Base-by-base conservation (phyloP, 176 grass and related monocot species). In the Neostapfia colusana region DNA sequence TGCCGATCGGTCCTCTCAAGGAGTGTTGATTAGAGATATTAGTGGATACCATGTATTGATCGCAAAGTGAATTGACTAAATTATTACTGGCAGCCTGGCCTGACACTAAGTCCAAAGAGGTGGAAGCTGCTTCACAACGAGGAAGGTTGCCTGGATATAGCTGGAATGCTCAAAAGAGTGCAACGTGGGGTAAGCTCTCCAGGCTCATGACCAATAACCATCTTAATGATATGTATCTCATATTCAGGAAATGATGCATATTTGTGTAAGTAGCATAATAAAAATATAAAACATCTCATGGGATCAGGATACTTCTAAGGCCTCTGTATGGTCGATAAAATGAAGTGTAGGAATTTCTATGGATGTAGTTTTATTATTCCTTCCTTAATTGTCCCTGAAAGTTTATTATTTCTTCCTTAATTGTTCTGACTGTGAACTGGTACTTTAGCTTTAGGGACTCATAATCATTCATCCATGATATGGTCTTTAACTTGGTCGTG, bases 91-190 rank as follows among this genome's bases (percentile, higher is more conserved):
- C 81, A 98, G 95, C 91, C 89, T 84, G 85, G 91, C 37, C 90
- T 83, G 55, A 98, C 95, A 12, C 77, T 98, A 17, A 94, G 95
- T 73, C 82, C 86, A 42, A 98, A 62, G 84, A 79, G 91, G 86
- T 98, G 95, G 95, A 84, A 90, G 67, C 73, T 93, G 48, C 93
- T 93, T 24, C 87, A 90, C 71, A 92, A 88, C 15, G 89, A 89
- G 74, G 95, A 94, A 65, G 95, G 95, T 35, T 41, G 55, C 45
- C 67, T 98, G 37, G 91, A 98, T 45, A 86, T 88, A 70, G 84
- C 89, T 56, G 81, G 80, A 58, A 86, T 94, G 50, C 78, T 98
- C 80, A 89, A 66, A 79, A 81, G 89, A 69, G 90, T 98, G 64
- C 95, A 98, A 57, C 85, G 65, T 23, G 95, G 95, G 87, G 95